phyloP scores from a whole-genome alignment of 257 asterid genomes.

The Verbascum thapsus region DNA sequence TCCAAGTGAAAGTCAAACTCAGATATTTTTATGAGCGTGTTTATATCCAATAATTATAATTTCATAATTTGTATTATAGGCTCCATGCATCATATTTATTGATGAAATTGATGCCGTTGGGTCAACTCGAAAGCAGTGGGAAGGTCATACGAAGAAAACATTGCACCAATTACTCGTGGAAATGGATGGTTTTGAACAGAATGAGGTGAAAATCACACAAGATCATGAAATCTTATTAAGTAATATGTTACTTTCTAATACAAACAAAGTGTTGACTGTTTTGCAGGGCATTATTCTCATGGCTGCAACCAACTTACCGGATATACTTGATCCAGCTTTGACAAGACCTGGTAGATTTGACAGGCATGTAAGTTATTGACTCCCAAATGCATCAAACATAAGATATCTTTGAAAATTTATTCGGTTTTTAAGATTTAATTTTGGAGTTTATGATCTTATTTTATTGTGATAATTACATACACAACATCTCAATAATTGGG shows the following conservation, averaged over 20 bases:
- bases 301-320: conserved; percentile 99
- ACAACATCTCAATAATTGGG: no score
- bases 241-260: conserved; percentile 28
- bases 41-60: conserved; percentile 24
- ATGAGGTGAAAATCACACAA: conserved; percentile 61
- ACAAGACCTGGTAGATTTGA: conserved; percentile 99
- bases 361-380: conserved; percentile 80
- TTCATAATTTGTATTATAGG: conserved; percentile 48
- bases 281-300: conserved; percentile 87
- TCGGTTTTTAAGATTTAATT: neutral
- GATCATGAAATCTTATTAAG: neutral
- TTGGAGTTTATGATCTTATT: neutral
- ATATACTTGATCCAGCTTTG: conserved; percentile 96
- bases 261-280: conserved; percentile 23
- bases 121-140: conserved; percentile 98
- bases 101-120: conserved; percentile 99
- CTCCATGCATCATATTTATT: conserved; percentile 95
- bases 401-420: neutral
- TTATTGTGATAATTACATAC: no score
- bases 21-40: neutral
- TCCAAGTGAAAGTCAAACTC: neutral
- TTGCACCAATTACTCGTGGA: conserved; percentile 94
- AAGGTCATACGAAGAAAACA: conserved; percentile 98
- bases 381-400: conserved; percentile 15
- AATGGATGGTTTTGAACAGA: conserved; percentile 99